Percentiles rank a stretch among this genome's conserved stretches.
Conservation (phyloP, 1,284 basidiomycete species). For the Ceratobasidium sp. region DNA sequence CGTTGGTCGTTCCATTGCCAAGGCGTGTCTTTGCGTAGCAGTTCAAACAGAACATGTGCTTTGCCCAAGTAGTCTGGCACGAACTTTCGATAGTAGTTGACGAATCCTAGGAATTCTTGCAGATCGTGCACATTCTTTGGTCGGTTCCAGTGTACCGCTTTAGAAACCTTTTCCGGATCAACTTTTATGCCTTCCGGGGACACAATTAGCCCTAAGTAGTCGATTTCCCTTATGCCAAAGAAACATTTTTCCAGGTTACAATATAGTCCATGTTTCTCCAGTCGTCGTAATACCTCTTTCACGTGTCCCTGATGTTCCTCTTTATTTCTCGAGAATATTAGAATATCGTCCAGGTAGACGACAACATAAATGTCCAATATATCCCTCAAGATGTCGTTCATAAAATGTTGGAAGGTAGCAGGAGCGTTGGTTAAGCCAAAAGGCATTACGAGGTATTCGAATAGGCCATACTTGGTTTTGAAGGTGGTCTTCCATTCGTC, state of each 20-base stretch:
- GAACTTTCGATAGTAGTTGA: no score
- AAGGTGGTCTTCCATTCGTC: no score
- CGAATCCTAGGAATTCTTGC: no score
- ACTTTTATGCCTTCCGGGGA: constrained; percentile 47
- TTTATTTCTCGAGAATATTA: constrained; percentile 53
- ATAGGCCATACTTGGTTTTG: constrained; percentile 29
- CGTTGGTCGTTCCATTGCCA: neutral
- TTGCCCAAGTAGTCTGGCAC: constrained; percentile 50
- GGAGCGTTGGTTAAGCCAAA: constrained; percentile 35
- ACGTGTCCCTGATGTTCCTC: constrained; percentile 53
- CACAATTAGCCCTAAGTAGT: constrained; percentile 52
- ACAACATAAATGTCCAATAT: constrained; percentile 22
- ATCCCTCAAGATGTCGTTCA: constrained; percentile 40
- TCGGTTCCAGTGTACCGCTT: constrained; percentile 49
- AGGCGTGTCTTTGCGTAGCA: neutral
- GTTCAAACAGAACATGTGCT: constrained; percentile 46
- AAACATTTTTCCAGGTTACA: constrained; percentile 49
- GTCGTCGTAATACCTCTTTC: constrained; percentile 45
- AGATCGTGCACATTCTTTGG: no score
- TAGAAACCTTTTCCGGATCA: constrained; percentile 50
- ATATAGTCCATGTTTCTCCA: constrained; percentile 41
- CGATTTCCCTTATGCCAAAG: constrained; percentile 46
- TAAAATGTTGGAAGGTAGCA: constrained; percentile 31
- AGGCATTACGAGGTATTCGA: constrained; percentile 39
- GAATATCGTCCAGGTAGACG: constrained; percentile 46